Conservation (phyloP, 805 yeast species). For the Isabelozyma gotoi region DNA sequence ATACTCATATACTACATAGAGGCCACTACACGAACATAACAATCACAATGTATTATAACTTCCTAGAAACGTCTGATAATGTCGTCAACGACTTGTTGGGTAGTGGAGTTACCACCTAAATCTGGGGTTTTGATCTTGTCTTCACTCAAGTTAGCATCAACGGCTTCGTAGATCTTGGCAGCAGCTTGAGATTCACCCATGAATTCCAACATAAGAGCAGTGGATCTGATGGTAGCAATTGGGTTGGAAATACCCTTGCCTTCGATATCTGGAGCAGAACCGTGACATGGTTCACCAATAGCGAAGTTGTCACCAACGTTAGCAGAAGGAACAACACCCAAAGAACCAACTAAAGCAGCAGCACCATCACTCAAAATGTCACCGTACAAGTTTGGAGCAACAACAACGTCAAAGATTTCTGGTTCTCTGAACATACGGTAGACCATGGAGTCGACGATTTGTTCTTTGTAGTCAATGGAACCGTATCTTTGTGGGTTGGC, state of each 20-base stretch:
- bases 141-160: slow-evolving; percentile 86
- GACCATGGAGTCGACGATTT: slow-evolving; percentile 98
- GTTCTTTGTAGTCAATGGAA: slow-evolving; percentile 77
- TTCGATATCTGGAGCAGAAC: slow-evolving; percentile 98
- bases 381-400: slow-evolving; percentile 98
- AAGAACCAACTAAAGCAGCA: slow-evolving; percentile 95
- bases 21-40: neutral
- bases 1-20: no score
- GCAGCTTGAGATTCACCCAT: slow-evolving; percentile 90
- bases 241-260: slow-evolving; percentile 96
- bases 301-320: slow-evolving; percentile 96
- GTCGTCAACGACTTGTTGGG: slow-evolving; percentile 85
- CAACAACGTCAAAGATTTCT: slow-evolving; percentile 94
- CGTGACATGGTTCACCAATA: slow-evolving; percentile 99
- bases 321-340: slow-evolving; percentile 97
- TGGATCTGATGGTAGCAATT: slow-evolving; percentile 95
- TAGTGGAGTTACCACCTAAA: slow-evolving; percentile 85
- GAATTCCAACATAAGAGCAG: slow-evolving; percentile 96
- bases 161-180: slow-evolving; percentile 88
- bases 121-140: slow-evolving; percentile 86
- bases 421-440: slow-evolving; percentile 99
- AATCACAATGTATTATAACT: neutral
- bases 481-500: slow-evolving; percentile 58
- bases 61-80: slow-evolving; percentile 52
- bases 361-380: slow-evolving; percentile 97